Evolutionary conservation across 208 protist species (phyloP).

Genomic region (Herpetomonas samuelpessoai): DNA sequence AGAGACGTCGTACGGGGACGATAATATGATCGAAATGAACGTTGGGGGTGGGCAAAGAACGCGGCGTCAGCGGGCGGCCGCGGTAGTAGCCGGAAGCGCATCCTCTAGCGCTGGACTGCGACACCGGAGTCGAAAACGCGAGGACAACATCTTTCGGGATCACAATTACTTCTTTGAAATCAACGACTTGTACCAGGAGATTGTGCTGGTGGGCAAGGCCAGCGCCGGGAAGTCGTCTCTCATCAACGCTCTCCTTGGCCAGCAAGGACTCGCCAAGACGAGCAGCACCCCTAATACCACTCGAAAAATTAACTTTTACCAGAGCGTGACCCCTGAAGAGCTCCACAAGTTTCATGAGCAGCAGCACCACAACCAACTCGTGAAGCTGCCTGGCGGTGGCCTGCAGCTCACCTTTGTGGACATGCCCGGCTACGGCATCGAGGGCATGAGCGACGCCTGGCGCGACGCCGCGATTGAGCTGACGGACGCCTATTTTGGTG

Average conservation of each 20-base stretch:
- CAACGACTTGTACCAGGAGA: constrained; percentile 89
- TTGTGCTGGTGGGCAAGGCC: constrained; percentile 81
- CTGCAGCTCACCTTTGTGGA: constrained; percentile 91
- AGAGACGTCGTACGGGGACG: neutral
- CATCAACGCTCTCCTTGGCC: constrained; percentile 81
- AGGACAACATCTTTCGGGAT: constrained; percentile 70
- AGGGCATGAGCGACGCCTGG: constrained; percentile 88
- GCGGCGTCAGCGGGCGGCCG: neutral
- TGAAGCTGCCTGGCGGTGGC: constrained; percentile 83
- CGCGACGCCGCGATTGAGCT: constrained; percentile 82
- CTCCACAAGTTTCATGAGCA: constrained; percentile 66
- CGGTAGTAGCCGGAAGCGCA: neutral
- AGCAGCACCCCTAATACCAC: constrained; percentile 89
- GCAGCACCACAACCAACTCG: constrained; percentile 72
- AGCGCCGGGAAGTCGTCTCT: constrained; percentile 88
- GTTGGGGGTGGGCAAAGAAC: neutral
- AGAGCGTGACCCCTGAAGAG: constrained; percentile 77
- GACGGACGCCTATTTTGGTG: constrained; percentile 90
- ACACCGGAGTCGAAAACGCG: constrained; percentile 35
- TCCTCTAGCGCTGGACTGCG: neutral
- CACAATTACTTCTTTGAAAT: constrained; percentile 92
- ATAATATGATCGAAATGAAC: constrained; percentile 13
- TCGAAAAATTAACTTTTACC: constrained; percentile 84
- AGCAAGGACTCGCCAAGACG: constrained; percentile 64
- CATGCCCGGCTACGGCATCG: constrained; percentile 88